A percentile compares a stretch with the other conserved stretches of the same genome.
Conservation (phyloP, 2,329 filamentous ascomycete genomes). For the Aspergillus sp. region DNA sequence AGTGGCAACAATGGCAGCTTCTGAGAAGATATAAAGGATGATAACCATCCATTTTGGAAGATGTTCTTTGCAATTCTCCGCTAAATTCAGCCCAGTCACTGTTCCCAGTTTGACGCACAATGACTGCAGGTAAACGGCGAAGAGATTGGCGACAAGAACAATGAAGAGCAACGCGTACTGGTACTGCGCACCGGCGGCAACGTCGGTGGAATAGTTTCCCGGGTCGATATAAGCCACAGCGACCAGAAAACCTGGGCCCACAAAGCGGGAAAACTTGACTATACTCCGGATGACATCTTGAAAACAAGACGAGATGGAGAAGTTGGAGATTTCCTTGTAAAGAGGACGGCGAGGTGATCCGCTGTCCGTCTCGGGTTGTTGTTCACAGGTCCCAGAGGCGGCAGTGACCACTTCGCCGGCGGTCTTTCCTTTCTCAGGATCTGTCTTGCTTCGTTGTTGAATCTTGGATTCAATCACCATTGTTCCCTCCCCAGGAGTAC, state of each 20-base stretch:
- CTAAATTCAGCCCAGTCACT: conserved; percentile 61
- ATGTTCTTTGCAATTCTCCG: conserved; percentile 59
- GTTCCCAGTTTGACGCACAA: conserved; percentile 58
- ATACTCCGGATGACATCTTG: conserved; percentile 17
- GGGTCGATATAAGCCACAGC: conserved; percentile 46
- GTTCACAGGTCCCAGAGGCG: conserved; percentile 16
- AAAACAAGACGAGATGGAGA: not conserved
- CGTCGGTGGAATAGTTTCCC: conserved; percentile 45
- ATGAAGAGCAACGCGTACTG: conserved; percentile 42
- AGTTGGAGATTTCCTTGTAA: not conserved
- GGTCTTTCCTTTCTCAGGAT: conserved; percentile 15
- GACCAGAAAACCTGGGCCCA: conserved; percentile 44
- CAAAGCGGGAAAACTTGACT: conserved; percentile 37
- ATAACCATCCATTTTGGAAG: conserved; percentile 61
- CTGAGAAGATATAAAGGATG: conserved; percentile 56
- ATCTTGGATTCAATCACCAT: conserved; percentile 15
- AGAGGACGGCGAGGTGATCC: conserved; percentile 26
- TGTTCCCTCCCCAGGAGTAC: conserved; percentile 16
- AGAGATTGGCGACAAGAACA: conserved; percentile 42
- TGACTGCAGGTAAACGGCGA: conserved; percentile 43
- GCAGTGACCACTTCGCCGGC: conserved; percentile 24
- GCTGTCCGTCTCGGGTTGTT: conserved; percentile 24
- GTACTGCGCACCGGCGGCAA: conserved; percentile 41
- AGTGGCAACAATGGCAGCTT: conserved; percentile 63
- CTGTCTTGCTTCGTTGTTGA: conserved; percentile 15